Evolutionary conservation across 164 flowering plant genomes (phyloP).

Genomic region (Euptelea pleiosperma): DNA sequence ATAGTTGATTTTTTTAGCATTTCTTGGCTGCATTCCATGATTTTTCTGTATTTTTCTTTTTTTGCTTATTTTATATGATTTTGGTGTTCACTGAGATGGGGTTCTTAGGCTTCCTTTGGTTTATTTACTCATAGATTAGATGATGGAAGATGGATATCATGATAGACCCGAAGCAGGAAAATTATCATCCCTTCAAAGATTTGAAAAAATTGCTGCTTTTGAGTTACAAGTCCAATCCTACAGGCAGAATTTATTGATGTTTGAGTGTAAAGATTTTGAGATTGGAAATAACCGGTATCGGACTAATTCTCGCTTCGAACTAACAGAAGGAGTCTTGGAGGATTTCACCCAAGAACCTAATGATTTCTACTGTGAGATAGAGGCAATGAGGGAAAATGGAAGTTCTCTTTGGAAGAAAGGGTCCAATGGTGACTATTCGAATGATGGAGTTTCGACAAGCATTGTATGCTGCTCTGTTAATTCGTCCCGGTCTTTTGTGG

Average conservation of each 20-base stretch:
- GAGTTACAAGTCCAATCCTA: background rate
- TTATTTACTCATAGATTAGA: background rate
- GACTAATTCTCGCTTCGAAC: background rate
- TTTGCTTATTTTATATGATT: background rate
- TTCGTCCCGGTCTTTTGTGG: background rate
- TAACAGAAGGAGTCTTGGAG: background rate
- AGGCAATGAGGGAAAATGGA: constrained; percentile 1
- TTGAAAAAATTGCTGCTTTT: constrained; percentile 9
- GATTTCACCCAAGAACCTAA: background rate
- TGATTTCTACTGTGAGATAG: background rate
- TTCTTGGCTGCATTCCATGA: background rate
- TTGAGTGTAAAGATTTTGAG: background rate
- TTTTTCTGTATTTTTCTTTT: background rate
- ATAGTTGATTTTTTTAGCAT: no score
- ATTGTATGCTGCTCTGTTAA: background rate
- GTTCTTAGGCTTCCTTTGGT: background rate
- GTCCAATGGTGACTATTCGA: background rate
- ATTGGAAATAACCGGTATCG: background rate
- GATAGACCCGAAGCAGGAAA: background rate
- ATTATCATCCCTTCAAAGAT: background rate
- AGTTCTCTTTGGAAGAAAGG: constrained; percentile 2
- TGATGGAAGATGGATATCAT: constrained; percentile 3
- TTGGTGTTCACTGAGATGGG: background rate
- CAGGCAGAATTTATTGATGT: background rate
- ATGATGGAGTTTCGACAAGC: background rate